Evolutionary conservation across 148 eudicot species (phyloP).

Genomic region (Vaccinium vitisidaea): DNA sequence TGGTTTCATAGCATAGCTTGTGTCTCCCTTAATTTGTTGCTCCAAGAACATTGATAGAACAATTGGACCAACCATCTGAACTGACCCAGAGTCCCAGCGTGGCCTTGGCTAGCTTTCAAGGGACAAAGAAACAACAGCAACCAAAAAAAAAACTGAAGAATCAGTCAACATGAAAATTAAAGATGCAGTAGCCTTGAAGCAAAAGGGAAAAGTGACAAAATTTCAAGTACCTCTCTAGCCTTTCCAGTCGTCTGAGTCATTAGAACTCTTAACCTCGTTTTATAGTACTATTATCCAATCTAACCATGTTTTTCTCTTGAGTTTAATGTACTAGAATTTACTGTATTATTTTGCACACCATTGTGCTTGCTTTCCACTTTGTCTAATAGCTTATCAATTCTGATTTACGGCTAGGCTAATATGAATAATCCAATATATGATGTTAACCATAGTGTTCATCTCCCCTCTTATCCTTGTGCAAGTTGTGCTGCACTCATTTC

Average conservation of each 20-base stretch:
- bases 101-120: slow-evolving; percentile 15
- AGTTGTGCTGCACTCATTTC: too few relatives aligned
- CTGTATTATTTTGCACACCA: background rate
- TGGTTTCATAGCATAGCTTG: slow-evolving; percentile 22
- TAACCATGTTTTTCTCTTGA: too few relatives aligned
- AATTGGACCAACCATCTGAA: slow-evolving; percentile 26
- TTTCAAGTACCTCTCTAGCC: too few relatives aligned
- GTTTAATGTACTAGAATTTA: background rate
- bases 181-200: too few relatives aligned
- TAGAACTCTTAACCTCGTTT: too few relatives aligned
- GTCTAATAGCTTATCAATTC: background rate
- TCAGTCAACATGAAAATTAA: background rate
- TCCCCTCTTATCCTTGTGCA: background rate
- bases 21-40: slow-evolving; percentile 25
- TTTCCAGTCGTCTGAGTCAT: too few relatives aligned
- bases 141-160: background rate
- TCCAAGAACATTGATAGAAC: slow-evolving; percentile 26
- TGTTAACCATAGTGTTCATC: background rate
- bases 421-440: too few relatives aligned
- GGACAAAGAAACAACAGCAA: background rate
- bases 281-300: too few relatives aligned
- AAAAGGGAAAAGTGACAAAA: too few relatives aligned
- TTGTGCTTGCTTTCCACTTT: background rate
- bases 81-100: slow-evolving; percentile 20
- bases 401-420: background rate